Base-by-base conservation (phyloP, 1,284 basidiomycete species). In the Puccinia sorghi region DNA sequence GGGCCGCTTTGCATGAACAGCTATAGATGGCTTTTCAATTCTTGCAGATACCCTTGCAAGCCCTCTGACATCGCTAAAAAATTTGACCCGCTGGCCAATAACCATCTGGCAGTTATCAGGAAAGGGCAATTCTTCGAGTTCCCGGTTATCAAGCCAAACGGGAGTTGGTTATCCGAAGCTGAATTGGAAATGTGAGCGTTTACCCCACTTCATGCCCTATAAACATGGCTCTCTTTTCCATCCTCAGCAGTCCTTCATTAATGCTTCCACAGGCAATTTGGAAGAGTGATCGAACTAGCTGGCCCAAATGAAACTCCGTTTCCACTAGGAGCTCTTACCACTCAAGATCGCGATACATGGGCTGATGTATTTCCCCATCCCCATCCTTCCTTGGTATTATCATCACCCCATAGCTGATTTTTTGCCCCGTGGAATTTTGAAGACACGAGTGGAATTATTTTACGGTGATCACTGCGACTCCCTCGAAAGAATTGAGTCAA, bases 1-100 rank as follows among this genome's bases (percentile, higher is more conserved):
- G 87, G 88, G 20, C 93, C 95, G 1, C 87, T 99, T 20, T 92
- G 92, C 86, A 96, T 96, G 92, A 88, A 88, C 3, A 94, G 93
- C n/a, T 97, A 96, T 89, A 91, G 93, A 85, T 95, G 93, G 91
- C 88, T 94, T 88, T 97, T 99, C 89, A 97, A 98, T 85, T 88
- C 94, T 4, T 90, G 88, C 61, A 90, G 96, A 39, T 91, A 94
- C 84, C 97, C 96, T 3, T 88, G 87, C 76, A 90, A 91, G 82
- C 91, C 92, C 0, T 89, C 90, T 9, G 96, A 99, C 84, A 91
- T 90, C 0, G 93, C 93, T 4, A 86, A 86, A 80, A 94, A 94
- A 85, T 96, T 93, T 85, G 90, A 93, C 82, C 87, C 91, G 6
- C 85, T 86, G 66, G 85, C 87, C 27, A 88, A 97, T 86, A 92